phyloP scores from a whole-genome alignment of 192 early-diverging fungal species.

The Linnemannia schmuckeri region DNA sequence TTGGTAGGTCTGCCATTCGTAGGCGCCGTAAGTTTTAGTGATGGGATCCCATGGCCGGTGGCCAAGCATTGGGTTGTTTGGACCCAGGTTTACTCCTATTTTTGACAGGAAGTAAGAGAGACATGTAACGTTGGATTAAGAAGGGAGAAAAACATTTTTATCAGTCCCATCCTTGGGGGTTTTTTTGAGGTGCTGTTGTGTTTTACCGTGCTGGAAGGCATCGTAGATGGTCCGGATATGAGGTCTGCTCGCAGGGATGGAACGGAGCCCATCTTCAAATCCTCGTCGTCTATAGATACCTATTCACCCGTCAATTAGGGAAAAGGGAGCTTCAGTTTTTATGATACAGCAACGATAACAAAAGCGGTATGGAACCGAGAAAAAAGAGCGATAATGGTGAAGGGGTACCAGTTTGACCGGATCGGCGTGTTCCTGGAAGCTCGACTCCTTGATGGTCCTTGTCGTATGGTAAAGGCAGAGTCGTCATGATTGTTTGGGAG shows the following conservation, averaged over 20 bases:
- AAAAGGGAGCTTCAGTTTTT: background rate
- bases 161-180: background rate
- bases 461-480: background rate
- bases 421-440: slow-evolving; percentile 53
- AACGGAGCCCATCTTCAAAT: slow-evolving; percentile 5
- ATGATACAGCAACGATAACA: background rate
- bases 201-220: slow-evolving; percentile 35
- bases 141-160: background rate
- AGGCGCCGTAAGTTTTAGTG: slow-evolving; percentile 68
- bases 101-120: background rate
- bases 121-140: background rate
- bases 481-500: slow-evolving; percentile 1
- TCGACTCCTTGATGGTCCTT: slow-evolving; percentile 57
- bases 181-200: background rate
- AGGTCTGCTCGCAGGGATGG: slow-evolving; percentile 10
- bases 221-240: slow-evolving; percentile 51
- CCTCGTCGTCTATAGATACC: slow-evolving; percentile 12
- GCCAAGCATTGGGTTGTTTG: slow-evolving; percentile 64
- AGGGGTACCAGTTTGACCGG: slow-evolving; percentile 62
- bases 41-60: slow-evolving; percentile 64
- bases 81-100: slow-evolving; percentile 68
- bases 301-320: background rate
- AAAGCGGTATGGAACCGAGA: background rate
- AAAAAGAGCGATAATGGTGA: background rate
- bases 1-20: slow-evolving; percentile 76